Base-by-base conservation (phyloP, 768 basidiomycete species). In the Pleurotus tuoliensis region DNA sequence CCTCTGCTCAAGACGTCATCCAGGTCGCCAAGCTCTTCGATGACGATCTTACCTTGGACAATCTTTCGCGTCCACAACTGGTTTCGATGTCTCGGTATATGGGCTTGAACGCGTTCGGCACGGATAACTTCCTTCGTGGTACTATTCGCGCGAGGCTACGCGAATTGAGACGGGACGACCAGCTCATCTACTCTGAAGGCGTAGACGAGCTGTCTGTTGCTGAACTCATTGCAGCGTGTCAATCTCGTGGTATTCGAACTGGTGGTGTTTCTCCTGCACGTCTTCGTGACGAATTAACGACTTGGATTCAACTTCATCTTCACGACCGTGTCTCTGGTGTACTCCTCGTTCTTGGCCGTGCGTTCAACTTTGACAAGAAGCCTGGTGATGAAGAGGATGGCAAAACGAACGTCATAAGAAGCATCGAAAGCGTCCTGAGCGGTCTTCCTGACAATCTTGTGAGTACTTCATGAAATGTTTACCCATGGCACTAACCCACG, bases 41-140 rank as follows among this genome's bases (percentile, higher is more conserved):
- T 67, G 94, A 98, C 63, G 97, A 99, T 68, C 82, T 98, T 60
- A 98, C 97, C 0, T 83, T 99, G 45, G 97, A 98, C 80, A 99
- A 99, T 69, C 79, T 99, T 56, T 94, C 96, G 5, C 86, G 97
- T 24, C 97, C 97, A n/a, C 97, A 98, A 73, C 82, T 98, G 25
- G 94, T 96, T 16, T 95, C 93, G 0, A 97, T 96, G 89, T 97
- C 87, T 63, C 83, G 94, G 56, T 98, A 99, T 70, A 97, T 99
- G 94, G 92, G 90, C 55, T 83, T 98, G 65, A 96, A 98, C 73
- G 95, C 96, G 2, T 99, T 98, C 66, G 97, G 97, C 45, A 98
- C 96, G 13, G 97, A 99, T 72, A 98, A 98, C 73, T 98, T 97
- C 75, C 80, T 99, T 44, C 89, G 96, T 46, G 93, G 93, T 37